These are phyloP conservation scores for Suillus hirtellus DNA, from an alignment of 768 basidiomycete genomes.

Conservation along the genomic window DNA sequence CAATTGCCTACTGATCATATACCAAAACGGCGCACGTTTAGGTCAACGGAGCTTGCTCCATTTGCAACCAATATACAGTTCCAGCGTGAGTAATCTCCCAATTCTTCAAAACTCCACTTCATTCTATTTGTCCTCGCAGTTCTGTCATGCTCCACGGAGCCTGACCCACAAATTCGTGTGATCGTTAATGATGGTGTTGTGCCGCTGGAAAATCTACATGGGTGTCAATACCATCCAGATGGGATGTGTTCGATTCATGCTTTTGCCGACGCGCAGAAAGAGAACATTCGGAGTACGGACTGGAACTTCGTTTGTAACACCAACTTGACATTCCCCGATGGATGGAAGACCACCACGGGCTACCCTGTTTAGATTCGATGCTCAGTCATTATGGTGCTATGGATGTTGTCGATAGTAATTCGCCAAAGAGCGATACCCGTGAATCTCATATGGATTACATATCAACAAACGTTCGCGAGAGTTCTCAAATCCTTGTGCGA, in stretches of 20 bases:
- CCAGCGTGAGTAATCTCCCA: constrained; percentile 58
- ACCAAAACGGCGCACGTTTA: constrained; percentile 60
- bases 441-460: background rate
- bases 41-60: constrained; percentile 70
- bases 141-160: constrained; percentile 50
- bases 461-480: too few relatives aligned
- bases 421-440: background rate
- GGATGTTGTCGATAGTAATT: background rate
- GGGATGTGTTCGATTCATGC: constrained; percentile 75
- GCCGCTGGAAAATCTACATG: constrained; percentile 71
- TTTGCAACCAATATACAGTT: constrained; percentile 86
- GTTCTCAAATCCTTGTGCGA: too few relatives aligned
- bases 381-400: background rate
- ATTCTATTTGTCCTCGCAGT: constrained; percentile 41
- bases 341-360: constrained; percentile 77
- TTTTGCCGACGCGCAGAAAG: constrained; percentile 67
- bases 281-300: constrained; percentile 61
- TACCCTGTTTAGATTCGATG: constrained; percentile 38
- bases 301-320: constrained; percentile 73
- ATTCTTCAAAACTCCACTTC: constrained; percentile 12
- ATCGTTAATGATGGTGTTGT: constrained; percentile 84
- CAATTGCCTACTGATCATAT: constrained; percentile 73
- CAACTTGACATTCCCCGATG: constrained; percentile 67
- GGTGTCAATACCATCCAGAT: constrained; percentile 68
- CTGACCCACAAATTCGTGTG: constrained; percentile 66